Evolutionary conservation across 106 monocot genomes (phyloP).

Genomic region (Apostasia ramifera): DNA sequence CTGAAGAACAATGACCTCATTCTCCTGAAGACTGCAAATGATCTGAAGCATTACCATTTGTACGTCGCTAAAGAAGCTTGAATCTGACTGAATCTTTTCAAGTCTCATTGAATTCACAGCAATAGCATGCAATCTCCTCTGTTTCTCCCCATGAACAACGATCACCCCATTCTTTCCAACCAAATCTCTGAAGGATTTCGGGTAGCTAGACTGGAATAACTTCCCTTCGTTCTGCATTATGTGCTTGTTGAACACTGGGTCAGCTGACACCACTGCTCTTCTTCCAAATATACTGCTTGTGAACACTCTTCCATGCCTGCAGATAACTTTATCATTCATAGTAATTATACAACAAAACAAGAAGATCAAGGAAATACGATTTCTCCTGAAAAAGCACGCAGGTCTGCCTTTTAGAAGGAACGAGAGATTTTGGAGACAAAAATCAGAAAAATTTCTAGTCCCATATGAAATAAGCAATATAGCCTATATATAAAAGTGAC

Average conservation of each 20-base stretch:
- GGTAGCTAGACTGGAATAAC: conserved; percentile 39
- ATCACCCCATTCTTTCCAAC: conserved; percentile 40
- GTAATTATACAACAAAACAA: background rate
- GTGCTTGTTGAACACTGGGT: conserved; percentile 34
- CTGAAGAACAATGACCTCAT: conserved; percentile 27
- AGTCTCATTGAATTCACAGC: conserved; percentile 24
- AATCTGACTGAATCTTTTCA: conserved; percentile 19
- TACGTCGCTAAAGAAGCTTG: conserved; percentile 14
- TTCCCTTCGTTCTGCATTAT: conserved; percentile 36
- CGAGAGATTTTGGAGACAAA: too few relatives aligned
- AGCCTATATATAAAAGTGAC: too few relatives aligned
- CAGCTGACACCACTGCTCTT: conserved; percentile 38
- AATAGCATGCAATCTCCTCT: conserved; percentile 38
- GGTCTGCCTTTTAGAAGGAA: too few relatives aligned
- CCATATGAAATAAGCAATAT: too few relatives aligned
- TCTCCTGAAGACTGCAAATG: conserved; percentile 10
- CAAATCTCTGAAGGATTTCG: conserved; percentile 37
- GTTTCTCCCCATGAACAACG: conserved; percentile 36
- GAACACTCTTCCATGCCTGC: conserved; percentile 37
- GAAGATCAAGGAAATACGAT: too few relatives aligned
- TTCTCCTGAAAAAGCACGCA: too few relatives aligned
- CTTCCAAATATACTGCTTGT: conserved; percentile 31
- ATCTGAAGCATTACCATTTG: conserved; percentile 31
- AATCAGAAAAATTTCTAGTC: too few relatives aligned
- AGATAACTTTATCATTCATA: background rate